phyloP scores from a whole-genome alignment of 257 asterid genomes.

The Solanum corneliomulleri region DNA sequence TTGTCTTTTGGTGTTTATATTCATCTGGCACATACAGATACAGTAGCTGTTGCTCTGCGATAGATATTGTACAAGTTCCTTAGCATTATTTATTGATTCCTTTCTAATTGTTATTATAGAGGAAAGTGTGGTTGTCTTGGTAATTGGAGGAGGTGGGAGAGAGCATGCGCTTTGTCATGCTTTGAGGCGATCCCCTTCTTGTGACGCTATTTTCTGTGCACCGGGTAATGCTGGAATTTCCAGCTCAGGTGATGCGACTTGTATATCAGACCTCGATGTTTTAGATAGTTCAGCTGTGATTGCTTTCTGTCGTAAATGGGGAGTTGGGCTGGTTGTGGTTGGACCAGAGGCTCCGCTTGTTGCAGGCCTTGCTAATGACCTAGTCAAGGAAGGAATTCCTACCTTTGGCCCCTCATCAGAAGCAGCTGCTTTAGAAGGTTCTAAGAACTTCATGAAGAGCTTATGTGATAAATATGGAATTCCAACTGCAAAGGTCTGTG shows the following conservation, averaged over 20 bases:
- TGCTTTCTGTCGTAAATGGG: slow-evolving; percentile 67
- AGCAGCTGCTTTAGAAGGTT: slow-evolving; percentile 96
- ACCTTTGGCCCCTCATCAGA: slow-evolving; percentile 93
- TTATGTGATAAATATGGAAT: slow-evolving; percentile 82
- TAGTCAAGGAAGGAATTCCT: slow-evolving; percentile 72
- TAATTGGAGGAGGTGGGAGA: slow-evolving; percentile 97
- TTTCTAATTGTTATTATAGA: slow-evolving; percentile 21
- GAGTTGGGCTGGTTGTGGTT: slow-evolving; percentile 72
- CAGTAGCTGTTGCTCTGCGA: neutral
- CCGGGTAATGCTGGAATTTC: slow-evolving; percentile 95
- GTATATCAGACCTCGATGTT: slow-evolving; percentile 56
- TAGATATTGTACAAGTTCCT: neutral
- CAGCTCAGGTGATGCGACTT: slow-evolving; percentile 75
- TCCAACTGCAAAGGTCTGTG: slow-evolving; percentile 82
- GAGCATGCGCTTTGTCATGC: slow-evolving; percentile 91
- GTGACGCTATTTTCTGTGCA: slow-evolving; percentile 83
- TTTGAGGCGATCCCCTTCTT: slow-evolving; percentile 65
- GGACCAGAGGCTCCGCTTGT: slow-evolving; percentile 98
- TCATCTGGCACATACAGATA: neutral
- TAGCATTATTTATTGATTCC: neutral
- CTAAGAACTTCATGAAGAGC: slow-evolving; percentile 81
- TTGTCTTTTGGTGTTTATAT: neutral
- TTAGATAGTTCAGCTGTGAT: slow-evolving; percentile 64
- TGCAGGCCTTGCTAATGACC: slow-evolving; percentile 87
- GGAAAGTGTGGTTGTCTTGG: slow-evolving; percentile 72